Conservation (phyloP, 2,329 filamentous ascomycete genomes). For the Trichoderma sp. region DNA sequence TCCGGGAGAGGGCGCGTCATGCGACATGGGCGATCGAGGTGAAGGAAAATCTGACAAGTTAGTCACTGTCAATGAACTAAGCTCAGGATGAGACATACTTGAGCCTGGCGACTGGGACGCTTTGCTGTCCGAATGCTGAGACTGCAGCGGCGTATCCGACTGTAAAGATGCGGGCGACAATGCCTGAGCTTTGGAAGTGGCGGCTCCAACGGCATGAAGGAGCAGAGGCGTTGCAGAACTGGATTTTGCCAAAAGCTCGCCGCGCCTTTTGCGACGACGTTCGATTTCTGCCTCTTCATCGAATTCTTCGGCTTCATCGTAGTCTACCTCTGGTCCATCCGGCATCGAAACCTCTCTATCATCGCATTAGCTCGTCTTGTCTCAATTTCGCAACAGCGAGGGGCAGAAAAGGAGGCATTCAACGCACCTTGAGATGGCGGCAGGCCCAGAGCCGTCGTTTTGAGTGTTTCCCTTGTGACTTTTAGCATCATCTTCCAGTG, state of each 20-base stretch:
- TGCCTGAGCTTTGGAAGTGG: conserved; percentile 57
- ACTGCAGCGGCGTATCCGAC: conserved; percentile 47
- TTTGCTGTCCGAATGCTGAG: conserved; percentile 37
- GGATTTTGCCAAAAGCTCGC: conserved; percentile 84
- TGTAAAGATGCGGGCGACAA: conserved; percentile 58
- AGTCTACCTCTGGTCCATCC: conserved; percentile 48
- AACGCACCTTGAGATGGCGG: conserved; percentile 8
- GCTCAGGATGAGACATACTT: conserved; percentile 43
- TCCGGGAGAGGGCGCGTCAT: conserved; percentile 59
- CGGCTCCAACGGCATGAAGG: conserved; percentile 71
- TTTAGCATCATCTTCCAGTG: conserved; percentile 70
- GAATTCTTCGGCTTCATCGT: conserved; percentile 61
- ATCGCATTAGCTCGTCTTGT: conserved; percentile 30
- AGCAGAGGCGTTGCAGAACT: conserved; percentile 73
- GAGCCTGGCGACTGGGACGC: conserved; percentile 54
- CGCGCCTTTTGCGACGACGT: conserved; percentile 79
- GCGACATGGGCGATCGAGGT: conserved; percentile 50
- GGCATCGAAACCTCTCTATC: conserved; percentile 30
- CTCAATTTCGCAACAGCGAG: background rate
- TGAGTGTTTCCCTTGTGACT: conserved; percentile 54
- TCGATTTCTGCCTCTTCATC: conserved; percentile 85
- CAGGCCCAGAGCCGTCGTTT: conserved; percentile 2
- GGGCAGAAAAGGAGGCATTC: background rate
- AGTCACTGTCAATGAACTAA: conserved; percentile 30
- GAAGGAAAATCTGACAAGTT: conserved; percentile 45